Evolutionary conservation across 139 green algal genomes (phyloP), one percentile per base, ranked within the genome.

Genomic region (Auxenochlorella protothecoides): DNA sequence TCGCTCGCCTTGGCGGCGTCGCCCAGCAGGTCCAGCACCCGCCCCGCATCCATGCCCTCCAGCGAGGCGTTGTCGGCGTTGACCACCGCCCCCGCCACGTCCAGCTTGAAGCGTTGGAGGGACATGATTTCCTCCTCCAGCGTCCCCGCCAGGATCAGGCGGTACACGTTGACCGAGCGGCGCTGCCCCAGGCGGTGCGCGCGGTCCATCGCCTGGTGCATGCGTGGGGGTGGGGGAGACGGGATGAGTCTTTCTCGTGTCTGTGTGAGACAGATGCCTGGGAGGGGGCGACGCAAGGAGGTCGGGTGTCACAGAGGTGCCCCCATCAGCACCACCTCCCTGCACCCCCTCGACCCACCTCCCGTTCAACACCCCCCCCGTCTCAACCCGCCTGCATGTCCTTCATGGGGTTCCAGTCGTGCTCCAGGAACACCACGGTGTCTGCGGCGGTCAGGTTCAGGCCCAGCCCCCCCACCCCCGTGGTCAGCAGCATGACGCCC

Each of bases 371-470:
- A 6, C 8, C 12, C 11, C 11, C 62, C 2, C 6, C 56, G 54
- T 12, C 15, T 5, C 59, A 0, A n/a, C 66, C 55, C 68, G 84
- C 90, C 89, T 97, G 93, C 80, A 98, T 81, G 78, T 99, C 95
- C 62, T 92, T 91, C 90, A 94, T 92, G 15, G 95, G 95, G 84
- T 99, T 99, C 93, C 93, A 99, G 79, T 98, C 94, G 76, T 99
- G 95, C 84, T 99, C 95, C 77, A 98, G 70, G 80, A 99, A 99
- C 55, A 99, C 85, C 60, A 99, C 94, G 7, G 91, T 98, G 82
- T 99, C 92, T 5, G 95, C 95, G 2, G 88, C 74, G 0, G 93
- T 99, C 27, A 99, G 78, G 80, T 99, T 99, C 12, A 99, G 85
- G 12, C 95, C 95, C 63, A 98, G 77, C 0, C 94, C 94, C 54